Percentiles rank a stretch among this genome's conserved stretches.
phyloP scores from a whole-genome alignment of 1,284 basidiomycete species.

The Moesziomyces aphidis region DNA sequence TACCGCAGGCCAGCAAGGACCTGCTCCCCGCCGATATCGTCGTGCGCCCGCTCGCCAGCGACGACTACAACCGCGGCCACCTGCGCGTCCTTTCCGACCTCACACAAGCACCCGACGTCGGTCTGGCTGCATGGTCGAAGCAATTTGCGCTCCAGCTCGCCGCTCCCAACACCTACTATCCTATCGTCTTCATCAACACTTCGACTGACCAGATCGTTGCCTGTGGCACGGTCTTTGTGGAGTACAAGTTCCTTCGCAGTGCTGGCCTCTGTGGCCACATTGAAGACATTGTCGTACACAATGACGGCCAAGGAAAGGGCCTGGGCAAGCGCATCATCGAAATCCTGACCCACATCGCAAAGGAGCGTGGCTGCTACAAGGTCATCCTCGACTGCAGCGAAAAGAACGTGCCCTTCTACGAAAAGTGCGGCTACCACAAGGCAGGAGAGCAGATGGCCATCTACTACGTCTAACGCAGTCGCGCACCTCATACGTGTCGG shows the following conservation, averaged over 20 bases:
- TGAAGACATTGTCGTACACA: slow-evolving; percentile 95
- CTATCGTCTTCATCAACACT: slow-evolving; percentile 84
- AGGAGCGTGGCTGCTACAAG: slow-evolving; percentile 85
- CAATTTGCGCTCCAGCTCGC: slow-evolving; percentile 47
- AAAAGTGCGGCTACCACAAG: slow-evolving; percentile 81
- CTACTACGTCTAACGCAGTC: slow-evolving; percentile 28
- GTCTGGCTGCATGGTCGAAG: slow-evolving; percentile 72
- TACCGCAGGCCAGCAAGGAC: slow-evolving; percentile 74
- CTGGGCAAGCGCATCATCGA: slow-evolving; percentile 88
- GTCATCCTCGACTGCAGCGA: slow-evolving; percentile 95
- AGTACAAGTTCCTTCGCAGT: slow-evolving; percentile 90
- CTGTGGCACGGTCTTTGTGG: slow-evolving; percentile 85
- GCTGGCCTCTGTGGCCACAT: slow-evolving; percentile 90
- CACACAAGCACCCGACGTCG: slow-evolving; percentile 81
- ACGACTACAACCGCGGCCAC: slow-evolving; percentile 86
- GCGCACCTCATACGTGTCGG: background rate
- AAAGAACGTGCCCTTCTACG: slow-evolving; percentile 92
- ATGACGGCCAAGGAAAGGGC: slow-evolving; percentile 86
- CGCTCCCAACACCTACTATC: slow-evolving; percentile 74
- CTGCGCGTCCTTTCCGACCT: slow-evolving; percentile 84
- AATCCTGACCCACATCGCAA: slow-evolving; percentile 81
- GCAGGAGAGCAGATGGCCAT: slow-evolving; percentile 66
- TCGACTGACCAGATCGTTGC: slow-evolving; percentile 83
- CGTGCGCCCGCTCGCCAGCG: slow-evolving; percentile 86
- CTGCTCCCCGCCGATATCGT: slow-evolving; percentile 74